These are phyloP conservation scores for Ascoidea rubescens DNA, from an alignment of 805 yeast genomes.

Conservation along the genomic window DNA sequence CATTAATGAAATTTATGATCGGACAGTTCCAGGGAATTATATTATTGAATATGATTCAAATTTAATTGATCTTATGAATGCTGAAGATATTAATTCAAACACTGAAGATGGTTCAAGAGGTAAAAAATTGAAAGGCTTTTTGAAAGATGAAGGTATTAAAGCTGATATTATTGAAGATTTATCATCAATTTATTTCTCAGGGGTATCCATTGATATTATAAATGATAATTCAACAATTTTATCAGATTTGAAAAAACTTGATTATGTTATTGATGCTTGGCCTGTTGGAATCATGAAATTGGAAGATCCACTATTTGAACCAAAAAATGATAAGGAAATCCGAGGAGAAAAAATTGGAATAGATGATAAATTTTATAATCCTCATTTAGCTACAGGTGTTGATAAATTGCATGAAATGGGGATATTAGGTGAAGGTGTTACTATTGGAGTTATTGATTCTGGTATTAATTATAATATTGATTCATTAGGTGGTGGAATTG, in stretches of 20 bases:
- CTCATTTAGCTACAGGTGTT: slow-evolving; percentile 13
- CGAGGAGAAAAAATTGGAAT: slow-evolving; percentile 6
- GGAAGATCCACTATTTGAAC: too few species aligned
- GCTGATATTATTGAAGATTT: not conserved
- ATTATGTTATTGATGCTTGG: not conserved
- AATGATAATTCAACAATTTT: not conserved
- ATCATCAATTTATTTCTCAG: not conserved
- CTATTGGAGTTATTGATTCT: slow-evolving; percentile 6
- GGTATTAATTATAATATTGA: slow-evolving; percentile 4
- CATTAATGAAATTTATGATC: too few species aligned
- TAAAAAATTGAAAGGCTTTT: too few species aligned
- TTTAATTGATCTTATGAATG: too few species aligned
- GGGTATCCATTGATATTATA: not conserved
- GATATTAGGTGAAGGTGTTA: slow-evolving; percentile 9
- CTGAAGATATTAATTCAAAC: not conserved
- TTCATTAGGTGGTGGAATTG: slow-evolving; percentile 13
- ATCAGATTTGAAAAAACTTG: too few species aligned
- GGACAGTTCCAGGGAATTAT: not conserved
- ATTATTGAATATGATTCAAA: not conserved
- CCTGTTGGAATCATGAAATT: not conserved
- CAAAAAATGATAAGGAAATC: too few species aligned
- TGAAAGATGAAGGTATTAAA: not conserved
- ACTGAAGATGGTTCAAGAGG: not conserved
- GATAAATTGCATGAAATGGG: slow-evolving; percentile 9
- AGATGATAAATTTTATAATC: not conserved